Conservation (phyloP, 2,329 filamentous ascomycete species). For the Penicillium verrucosum region DNA sequence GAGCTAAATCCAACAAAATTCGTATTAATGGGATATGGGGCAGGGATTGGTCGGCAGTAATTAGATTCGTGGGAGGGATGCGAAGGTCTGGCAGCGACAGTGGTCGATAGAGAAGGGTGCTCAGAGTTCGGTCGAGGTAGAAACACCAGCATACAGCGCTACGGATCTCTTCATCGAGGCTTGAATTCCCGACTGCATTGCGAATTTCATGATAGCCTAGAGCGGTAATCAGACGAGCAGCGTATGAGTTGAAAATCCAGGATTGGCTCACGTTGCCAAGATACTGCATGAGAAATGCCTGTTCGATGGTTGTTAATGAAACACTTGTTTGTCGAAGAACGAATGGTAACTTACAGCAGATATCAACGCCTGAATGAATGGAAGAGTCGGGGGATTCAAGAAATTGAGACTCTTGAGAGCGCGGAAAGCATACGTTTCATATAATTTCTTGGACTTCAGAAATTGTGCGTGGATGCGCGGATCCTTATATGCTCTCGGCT, state of each 20-base stretch:
- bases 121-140: conserved; percentile 27
- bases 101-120: conserved; percentile 23
- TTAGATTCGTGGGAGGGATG: conserved; percentile 6
- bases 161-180: conserved; percentile 18
- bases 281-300: conserved; percentile 28
- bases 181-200: neutral
- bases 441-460: conserved; percentile 18
- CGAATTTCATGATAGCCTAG: conserved; percentile 22
- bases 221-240: conserved; percentile 24
- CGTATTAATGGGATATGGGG: conserved; percentile 13
- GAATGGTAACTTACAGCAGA: conserved; percentile 20
- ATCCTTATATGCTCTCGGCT: conserved; percentile 15
- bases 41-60: neutral
- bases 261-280: conserved; percentile 24
- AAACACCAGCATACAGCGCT: conserved; percentile 28
- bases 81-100: conserved; percentile 20
- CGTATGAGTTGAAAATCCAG: conserved; percentile 27
- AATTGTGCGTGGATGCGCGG: conserved; percentile 16
- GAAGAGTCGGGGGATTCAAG: conserved; percentile 16
- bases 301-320: neutral
- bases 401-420: conserved; percentile 20
- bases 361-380: conserved; percentile 23
- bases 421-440: conserved; percentile 17
- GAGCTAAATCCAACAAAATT: conserved; percentile 12
- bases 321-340: neutral